A percentile compares a stretch with the other conserved stretches of the same genome.
phyloP scores from a whole-genome alignment of 352 stramenopile genomes.

The Pythium folliculosum region DNA sequence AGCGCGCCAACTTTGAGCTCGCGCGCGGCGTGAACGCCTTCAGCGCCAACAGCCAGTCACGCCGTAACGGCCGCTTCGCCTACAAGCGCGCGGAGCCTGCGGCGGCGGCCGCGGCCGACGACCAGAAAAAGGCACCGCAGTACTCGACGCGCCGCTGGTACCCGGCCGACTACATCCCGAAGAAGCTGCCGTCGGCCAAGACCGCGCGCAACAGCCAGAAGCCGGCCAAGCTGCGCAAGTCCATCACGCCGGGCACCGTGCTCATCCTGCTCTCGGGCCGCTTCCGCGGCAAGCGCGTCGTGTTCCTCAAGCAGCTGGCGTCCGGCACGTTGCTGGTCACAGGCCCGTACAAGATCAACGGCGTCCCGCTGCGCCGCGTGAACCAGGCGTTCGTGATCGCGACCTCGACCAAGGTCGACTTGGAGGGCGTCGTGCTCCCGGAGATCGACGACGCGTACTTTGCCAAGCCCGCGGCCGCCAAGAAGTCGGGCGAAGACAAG shows the following conservation, averaged over 20 bases:
- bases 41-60: slow-evolving; percentile 56
- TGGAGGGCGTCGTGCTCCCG: slow-evolving; percentile 91
- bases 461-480: slow-evolving; percentile 88
- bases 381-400: slow-evolving; percentile 99
- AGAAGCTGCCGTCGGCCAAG: slow-evolving; percentile 73
- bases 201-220: slow-evolving; percentile 84
- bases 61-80: slow-evolving; percentile 30
- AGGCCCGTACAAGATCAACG: slow-evolving; percentile 97
- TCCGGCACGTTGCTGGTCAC: slow-evolving; percentile 96
- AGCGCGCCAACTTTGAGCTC: slow-evolving; percentile 68
- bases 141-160: slow-evolving; percentile 52
- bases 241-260: slow-evolving; percentile 97
- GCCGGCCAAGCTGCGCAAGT: slow-evolving; percentile 93
- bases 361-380: slow-evolving; percentile 95
- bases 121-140: slow-evolving; percentile 33
- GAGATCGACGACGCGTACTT: slow-evolving; percentile 97
- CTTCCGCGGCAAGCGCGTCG: slow-evolving; percentile 98
- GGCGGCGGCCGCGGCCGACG: slow-evolving; percentile 34
- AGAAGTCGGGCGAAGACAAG: slow-evolving; percentile 95
- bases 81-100: slow-evolving; percentile 36
- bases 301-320: slow-evolving; percentile 97
- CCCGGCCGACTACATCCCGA: slow-evolving; percentile 75
- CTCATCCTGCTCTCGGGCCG: slow-evolving; percentile 97
- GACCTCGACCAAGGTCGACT: slow-evolving; percentile 96
- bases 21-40: slow-evolving; percentile 78